These are phyloP conservation scores for Cryphonectria naterciae DNA, from an alignment of 2,329 filamentous ascomycete genomes.

Conservation along the genomic window DNA sequence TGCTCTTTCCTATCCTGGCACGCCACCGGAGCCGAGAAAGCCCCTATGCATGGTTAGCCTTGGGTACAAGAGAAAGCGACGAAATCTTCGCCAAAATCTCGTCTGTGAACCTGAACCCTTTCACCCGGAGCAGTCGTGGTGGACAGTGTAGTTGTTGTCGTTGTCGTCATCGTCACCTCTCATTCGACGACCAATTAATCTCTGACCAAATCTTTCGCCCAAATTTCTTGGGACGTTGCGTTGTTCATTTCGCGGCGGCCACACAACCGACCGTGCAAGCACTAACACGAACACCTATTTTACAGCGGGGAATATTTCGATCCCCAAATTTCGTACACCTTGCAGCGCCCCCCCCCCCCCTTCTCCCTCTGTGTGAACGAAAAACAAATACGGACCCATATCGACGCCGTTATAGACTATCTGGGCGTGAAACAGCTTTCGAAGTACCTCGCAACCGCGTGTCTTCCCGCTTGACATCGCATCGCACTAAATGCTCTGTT, in stretches of 20 bases:
- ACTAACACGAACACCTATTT: constrained; percentile 8
- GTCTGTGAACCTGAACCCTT: background rate
- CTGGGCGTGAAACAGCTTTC: constrained; percentile 15
- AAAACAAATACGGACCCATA: background rate
- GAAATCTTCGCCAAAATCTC: background rate
- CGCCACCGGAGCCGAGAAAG: background rate
- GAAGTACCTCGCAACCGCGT: background rate
- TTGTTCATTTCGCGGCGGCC: constrained; percentile 1
- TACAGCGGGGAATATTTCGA: background rate
- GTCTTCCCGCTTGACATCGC: background rate
- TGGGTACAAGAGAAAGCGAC: background rate
- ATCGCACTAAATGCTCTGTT: background rate
- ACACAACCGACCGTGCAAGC: constrained; percentile 3
- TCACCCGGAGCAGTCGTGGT: background rate
- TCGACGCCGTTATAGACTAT: background rate
- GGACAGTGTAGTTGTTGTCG: background rate
- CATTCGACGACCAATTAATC: background rate
- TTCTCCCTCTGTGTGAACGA: too few species aligned
- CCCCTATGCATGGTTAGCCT: background rate
- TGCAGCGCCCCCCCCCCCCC: background rate
- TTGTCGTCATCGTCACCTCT: background rate
- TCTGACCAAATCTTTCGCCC: background rate
- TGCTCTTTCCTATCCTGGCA: background rate
- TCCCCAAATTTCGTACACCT: constrained; percentile 8
- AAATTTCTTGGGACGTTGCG: constrained; percentile 12